phyloP scores from a whole-genome alignment of 2,329 filamentous ascomycete species.

The Cercospora sojina region DNA sequence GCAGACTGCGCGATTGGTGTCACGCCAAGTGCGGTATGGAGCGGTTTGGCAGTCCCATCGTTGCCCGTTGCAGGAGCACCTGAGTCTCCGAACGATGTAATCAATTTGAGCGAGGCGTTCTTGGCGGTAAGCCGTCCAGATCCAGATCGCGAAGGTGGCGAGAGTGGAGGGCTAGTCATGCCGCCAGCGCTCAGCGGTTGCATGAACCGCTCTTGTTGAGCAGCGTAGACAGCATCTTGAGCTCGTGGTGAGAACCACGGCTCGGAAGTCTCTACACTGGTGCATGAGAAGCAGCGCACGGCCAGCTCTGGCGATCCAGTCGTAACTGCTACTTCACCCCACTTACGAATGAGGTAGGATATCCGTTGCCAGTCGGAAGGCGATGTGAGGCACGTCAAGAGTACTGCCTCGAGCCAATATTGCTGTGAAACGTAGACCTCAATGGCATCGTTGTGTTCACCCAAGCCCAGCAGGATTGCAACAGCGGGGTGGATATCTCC shows the following conservation, averaged over 20 bases:
- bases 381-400: constrained; percentile 79
- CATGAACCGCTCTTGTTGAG: constrained; percentile 51
- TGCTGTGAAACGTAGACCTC: constrained; percentile 93
- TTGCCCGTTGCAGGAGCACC: constrained; percentile 52
- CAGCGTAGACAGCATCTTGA: constrained; percentile 55
- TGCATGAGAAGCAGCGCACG: constrained; percentile 90
- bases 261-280: constrained; percentile 77
- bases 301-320: constrained; percentile 86
- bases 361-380: constrained; percentile 90
- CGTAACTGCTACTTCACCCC: constrained; percentile 88
- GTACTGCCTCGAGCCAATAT: constrained; percentile 86
- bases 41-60: constrained; percentile 9
- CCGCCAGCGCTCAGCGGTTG: constrained; percentile 51
- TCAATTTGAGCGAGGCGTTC: constrained; percentile 81
- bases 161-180: constrained; percentile 67
- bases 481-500: constrained; percentile 90
- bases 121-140: constrained; percentile 64
- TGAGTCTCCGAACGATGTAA: constrained; percentile 78
- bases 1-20: constrained; percentile 77
- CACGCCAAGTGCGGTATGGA: constrained; percentile 51
- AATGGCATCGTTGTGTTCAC: constrained; percentile 89
- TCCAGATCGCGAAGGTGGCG: constrained; percentile 62
- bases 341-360: constrained; percentile 82
- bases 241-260: constrained; percentile 86
- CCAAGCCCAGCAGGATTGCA: constrained; percentile 87